These are phyloP conservation scores for Eucalyptus sideroxylon DNA, from an alignment of 345 rosid genomes.

Conservation along the genomic window DNA sequence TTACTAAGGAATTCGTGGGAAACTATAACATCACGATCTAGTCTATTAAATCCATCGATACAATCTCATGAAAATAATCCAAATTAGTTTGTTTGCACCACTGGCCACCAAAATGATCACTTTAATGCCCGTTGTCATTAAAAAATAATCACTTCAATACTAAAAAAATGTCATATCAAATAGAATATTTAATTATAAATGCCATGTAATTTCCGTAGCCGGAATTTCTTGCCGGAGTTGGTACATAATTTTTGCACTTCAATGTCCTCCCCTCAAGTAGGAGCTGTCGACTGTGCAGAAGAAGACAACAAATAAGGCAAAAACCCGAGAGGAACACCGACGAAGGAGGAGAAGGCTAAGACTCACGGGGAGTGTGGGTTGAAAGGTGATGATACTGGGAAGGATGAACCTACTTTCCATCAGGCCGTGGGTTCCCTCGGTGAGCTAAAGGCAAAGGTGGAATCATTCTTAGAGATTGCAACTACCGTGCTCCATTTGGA, in stretches of 20 bases:
- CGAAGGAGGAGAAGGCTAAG: neutral
- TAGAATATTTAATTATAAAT: too few species aligned
- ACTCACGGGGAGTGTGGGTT: neutral
- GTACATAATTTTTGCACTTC: too few species aligned
- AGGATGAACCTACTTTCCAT: neutral
- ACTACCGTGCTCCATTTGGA: neutral
- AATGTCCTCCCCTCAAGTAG: neutral
- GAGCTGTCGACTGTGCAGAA: neutral
- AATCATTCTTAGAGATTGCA: neutral
- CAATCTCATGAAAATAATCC: neutral
- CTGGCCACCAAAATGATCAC: neutral
- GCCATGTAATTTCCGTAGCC: too few species aligned
- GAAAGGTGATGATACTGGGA: neutral
- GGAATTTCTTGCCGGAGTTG: too few species aligned
- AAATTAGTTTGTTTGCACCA: too few species aligned
- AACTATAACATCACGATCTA: neutral
- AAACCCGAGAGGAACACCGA: neutral
- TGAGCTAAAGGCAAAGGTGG: neutral
- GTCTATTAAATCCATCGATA: neutral
- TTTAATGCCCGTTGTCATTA: too few species aligned
- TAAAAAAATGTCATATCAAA: too few species aligned
- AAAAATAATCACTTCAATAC: too few species aligned
- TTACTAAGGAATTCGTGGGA: too few species aligned
- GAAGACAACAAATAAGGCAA: neutral
- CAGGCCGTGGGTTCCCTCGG: neutral